These are phyloP conservation scores for Pilasporangium apinafurcum DNA, from an alignment of 352 stramenopile species.

Conservation along the genomic window DNA sequence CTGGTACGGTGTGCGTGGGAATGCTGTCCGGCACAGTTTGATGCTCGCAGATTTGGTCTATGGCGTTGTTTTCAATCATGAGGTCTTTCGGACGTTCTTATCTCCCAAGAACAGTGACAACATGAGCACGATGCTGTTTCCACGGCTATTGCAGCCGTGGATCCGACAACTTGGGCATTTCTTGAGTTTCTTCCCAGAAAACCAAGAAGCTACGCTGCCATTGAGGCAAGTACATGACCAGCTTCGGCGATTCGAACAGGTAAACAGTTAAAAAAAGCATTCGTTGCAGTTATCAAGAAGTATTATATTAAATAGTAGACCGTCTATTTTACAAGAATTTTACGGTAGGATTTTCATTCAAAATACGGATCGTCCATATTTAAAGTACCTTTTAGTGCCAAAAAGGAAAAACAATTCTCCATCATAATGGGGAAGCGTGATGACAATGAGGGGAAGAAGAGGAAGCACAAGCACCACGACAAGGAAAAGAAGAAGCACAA, in stretches of 20 bases:
- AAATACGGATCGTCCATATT: no score
- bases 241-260: slow-evolving; percentile 66
- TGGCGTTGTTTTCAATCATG: slow-evolving; percentile 80
- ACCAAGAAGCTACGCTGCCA: slow-evolving; percentile 73
- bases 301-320: no score
- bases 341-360: no score
- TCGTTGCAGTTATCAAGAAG: no score
- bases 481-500: slow-evolving; percentile 20
- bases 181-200: slow-evolving; percentile 83
- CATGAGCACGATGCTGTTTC: slow-evolving; percentile 25
- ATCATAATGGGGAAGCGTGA: not conserved
- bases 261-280: not conserved
- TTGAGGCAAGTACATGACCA: slow-evolving; percentile 77
- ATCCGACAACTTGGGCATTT: slow-evolving; percentile 85
- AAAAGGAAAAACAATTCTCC: no score
- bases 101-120: slow-evolving; percentile 8
- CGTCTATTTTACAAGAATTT: no score
- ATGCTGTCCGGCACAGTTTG: slow-evolving; percentile 74
- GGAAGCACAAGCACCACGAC: slow-evolving; percentile 19
- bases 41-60: slow-evolving; percentile 80
- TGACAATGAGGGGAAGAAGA: slow-evolving; percentile 8
- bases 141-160: slow-evolving; percentile 74
- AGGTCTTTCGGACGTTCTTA: slow-evolving; percentile 74
- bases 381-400: no score
- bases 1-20: slow-evolving; percentile 82